A percentile compares a stretch with the other conserved stretches of the same genome.
phyloP scores from a whole-genome alignment of 495 filamentous ascomycete species.

The Hypoxylon perforatum region DNA sequence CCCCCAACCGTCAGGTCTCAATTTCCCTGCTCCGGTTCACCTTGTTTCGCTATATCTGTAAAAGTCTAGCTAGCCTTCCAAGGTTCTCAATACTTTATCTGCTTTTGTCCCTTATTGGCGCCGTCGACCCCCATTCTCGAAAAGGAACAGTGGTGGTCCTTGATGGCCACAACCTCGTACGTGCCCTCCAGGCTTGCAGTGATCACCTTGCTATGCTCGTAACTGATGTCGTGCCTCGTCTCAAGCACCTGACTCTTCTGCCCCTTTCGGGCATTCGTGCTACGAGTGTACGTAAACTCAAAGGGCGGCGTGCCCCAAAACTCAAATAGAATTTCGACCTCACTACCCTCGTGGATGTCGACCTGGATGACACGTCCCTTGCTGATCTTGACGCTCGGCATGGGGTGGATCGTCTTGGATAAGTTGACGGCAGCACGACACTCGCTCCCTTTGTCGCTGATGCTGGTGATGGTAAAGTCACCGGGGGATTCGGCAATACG shows the following conservation, averaged over 20 bases:
- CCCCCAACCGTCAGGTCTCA: not conserved
- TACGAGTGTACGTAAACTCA: slow-evolving; percentile 95
- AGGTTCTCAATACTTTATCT: slow-evolving; percentile 25
- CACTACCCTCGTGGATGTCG: slow-evolving; percentile 95
- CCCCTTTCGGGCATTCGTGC: slow-evolving; percentile 81
- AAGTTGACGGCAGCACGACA: slow-evolving; percentile 83
- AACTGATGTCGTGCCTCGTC: slow-evolving; percentile 84
- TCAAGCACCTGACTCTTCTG: slow-evolving; percentile 83
- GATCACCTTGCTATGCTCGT: slow-evolving; percentile 82
- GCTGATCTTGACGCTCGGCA: slow-evolving; percentile 90
- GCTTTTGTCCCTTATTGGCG: slow-evolving; percentile 50
- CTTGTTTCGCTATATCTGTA: not conserved
- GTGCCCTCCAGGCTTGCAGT: slow-evolving; percentile 91
- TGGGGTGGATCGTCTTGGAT: slow-evolving; percentile 83
- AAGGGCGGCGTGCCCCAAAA: slow-evolving; percentile 97
- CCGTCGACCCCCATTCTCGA: slow-evolving; percentile 69
- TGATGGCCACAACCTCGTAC: slow-evolving; percentile 95
- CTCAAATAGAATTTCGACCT: slow-evolving; percentile 90
- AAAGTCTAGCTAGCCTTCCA: not conserved
- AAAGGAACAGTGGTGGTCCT: slow-evolving; percentile 89
- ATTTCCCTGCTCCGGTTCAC: not conserved
- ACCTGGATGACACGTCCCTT: slow-evolving; percentile 80
- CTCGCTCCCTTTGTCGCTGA: slow-evolving; percentile 83
- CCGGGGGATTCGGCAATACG: slow-evolving; percentile 92
- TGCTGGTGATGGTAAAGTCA: slow-evolving; percentile 83